These are phyloP conservation scores for Metschnikowia cubensis DNA, from an alignment of 805 yeast species.

Conservation along the genomic window DNA sequence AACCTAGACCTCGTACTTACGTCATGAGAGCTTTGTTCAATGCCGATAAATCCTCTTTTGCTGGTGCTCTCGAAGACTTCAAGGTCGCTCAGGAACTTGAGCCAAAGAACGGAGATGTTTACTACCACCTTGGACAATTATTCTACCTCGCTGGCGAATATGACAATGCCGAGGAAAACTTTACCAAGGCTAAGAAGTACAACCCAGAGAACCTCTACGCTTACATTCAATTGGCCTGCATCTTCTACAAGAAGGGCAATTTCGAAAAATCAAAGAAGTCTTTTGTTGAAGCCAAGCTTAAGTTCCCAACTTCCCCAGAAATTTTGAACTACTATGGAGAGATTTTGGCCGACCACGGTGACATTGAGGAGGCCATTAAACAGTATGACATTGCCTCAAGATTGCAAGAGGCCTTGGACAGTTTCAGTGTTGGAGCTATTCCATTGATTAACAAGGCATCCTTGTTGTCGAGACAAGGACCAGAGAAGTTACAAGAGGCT, in stretches of 20 bases:
- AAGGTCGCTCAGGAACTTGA: conserved; percentile 65
- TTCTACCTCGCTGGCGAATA: conserved; percentile 76
- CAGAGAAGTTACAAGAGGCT: conserved; percentile 50
- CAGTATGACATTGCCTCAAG: conserved; percentile 85
- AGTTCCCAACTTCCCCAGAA: conserved; percentile 84
- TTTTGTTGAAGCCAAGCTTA: conserved; percentile 65
- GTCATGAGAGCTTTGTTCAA: conserved; percentile 76
- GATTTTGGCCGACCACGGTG: conserved; percentile 78
- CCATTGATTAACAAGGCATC: conserved; percentile 91
- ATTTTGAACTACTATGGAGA: conserved; percentile 96
- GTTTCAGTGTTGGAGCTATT: conserved; percentile 77
- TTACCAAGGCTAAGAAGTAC: conserved; percentile 67
- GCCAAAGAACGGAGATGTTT: conserved; percentile 72
- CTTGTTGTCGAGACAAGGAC: conserved; percentile 53
- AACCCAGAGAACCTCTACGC: conserved; percentile 78
- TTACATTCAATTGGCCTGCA: conserved; percentile 89
- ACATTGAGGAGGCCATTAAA: conserved; percentile 64
- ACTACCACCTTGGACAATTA: conserved; percentile 93
- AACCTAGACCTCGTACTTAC: conserved; percentile 78
- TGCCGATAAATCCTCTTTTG: conserved; percentile 70
- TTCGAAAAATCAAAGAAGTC: conserved; percentile 56
- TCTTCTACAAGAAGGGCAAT: conserved; percentile 74
- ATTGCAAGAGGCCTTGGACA: conserved; percentile 67
- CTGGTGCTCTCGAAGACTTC: conserved; percentile 62
- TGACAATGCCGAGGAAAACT: conserved; percentile 66